These are phyloP conservation scores for Pelargonium australe DNA, from an alignment of 441 rosid species.

Conservation along the genomic window DNA sequence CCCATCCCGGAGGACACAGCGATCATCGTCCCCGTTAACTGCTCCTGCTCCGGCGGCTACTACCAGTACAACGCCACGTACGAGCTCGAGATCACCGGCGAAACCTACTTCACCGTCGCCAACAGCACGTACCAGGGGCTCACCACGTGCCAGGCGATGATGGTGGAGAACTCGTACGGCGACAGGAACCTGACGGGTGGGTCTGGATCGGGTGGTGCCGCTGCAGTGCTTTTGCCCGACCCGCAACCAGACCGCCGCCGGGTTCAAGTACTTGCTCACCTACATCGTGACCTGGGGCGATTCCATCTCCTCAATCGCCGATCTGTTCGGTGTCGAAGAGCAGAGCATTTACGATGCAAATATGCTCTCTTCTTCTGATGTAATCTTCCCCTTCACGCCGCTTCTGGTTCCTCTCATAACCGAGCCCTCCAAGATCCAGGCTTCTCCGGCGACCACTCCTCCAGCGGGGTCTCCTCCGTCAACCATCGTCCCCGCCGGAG, in stretches of 20 bases:
- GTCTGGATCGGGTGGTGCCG: conserved; percentile 41
- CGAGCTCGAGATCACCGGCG: conserved; percentile 12
- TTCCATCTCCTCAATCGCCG: conserved; percentile 37
- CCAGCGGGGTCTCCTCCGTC: conserved; percentile 33
- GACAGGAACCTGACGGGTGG: conserved; percentile 20
- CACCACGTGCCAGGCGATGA: conserved; percentile 73
- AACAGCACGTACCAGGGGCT: conserved; percentile 78
- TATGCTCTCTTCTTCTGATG: conserved; percentile 19
- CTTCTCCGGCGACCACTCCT: conserved; percentile 26
- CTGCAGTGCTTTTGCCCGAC: conserved; percentile 85
- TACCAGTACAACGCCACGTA: conserved; percentile 74
- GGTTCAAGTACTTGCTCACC: conserved; percentile 46
- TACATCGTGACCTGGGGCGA: conserved; percentile 45
- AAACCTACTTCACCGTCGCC: conserved; percentile 51
- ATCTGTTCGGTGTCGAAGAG: conserved; percentile 32
- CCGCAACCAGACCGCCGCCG: conserved; percentile 39
- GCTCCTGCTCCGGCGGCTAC: conserved; percentile 48
- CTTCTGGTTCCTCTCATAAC: conserved; percentile 55
- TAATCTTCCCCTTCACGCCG: conserved; percentile 56
- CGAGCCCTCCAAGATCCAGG: conserved; percentile 35
- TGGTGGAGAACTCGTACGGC: conserved; percentile 44
- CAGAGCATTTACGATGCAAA: conserved; percentile 47
- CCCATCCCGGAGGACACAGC: conserved; percentile 32
- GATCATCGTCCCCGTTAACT: conserved; percentile 52
- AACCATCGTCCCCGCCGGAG: conserved; percentile 16